Conservation (phyloP, 2,329 filamentous ascomycete species). For the Aspergillus awamori region DNA sequence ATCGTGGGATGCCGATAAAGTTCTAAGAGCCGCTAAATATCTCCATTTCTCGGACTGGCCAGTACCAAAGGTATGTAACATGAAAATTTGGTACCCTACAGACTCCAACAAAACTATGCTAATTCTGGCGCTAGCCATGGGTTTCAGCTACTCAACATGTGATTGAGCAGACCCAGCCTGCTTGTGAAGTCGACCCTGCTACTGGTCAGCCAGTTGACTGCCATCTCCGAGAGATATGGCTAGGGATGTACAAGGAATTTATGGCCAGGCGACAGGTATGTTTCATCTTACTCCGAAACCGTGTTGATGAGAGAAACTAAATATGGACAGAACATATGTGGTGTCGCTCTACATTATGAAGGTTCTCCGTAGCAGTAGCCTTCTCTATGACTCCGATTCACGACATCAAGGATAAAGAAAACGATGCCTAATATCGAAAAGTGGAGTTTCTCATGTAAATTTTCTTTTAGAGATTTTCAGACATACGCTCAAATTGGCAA, state of each 20-base stretch:
- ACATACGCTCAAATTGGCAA: no score
- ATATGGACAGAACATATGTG: neutral
- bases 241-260: neutral
- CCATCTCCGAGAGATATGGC: neutral
- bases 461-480: no score
- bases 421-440: no score
- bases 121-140: neutral
- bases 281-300: no score
- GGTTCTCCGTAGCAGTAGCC: no score
- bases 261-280: neutral
- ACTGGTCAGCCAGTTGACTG: neutral
- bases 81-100: no score
- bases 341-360: no score
- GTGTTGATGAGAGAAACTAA: no score
- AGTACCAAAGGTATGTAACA: conserved; percentile 31
- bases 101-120: neutral
- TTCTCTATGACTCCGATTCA: no score
- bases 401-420: no score
- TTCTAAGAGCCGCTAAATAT: conserved; percentile 60
- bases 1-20: conserved; percentile 57
- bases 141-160: neutral
- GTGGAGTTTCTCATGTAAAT: no score
- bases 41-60: conserved; percentile 71
- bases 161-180: neutral
- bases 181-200: neutral